Conservation (phyloP, 2,329 filamentous ascomycete genomes). For the Epichloe coenophiala region DNA sequence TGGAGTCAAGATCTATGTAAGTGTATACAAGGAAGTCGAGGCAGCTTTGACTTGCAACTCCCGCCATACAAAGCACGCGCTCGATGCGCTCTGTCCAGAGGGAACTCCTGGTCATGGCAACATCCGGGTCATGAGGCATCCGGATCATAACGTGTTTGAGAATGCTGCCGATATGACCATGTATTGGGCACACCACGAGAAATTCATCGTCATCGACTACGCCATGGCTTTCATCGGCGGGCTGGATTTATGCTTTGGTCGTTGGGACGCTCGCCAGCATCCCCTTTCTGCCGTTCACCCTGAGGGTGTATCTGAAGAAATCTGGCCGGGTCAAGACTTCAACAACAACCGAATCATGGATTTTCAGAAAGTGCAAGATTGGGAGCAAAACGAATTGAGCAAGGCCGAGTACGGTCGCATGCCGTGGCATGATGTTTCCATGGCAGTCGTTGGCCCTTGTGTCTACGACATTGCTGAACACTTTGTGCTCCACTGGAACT, state of each 20-base stretch:
- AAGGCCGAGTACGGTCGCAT: conserved; percentile 89
- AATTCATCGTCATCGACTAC: conserved; percentile 92
- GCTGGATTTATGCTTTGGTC: conserved; percentile 86
- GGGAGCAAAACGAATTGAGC: conserved; percentile 84
- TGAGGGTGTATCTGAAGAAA: conserved; percentile 63
- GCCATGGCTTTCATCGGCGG: conserved; percentile 85
- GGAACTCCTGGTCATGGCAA: conserved; percentile 75
- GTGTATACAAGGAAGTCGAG: conserved; percentile 81
- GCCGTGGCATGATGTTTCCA: conserved; percentile 95
- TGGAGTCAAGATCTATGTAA: conserved; percentile 87
- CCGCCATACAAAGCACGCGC: conserved; percentile 76
- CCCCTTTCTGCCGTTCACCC: conserved; percentile 79
- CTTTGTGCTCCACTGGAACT: conserved; percentile 92
- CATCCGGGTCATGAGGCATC: conserved; percentile 79
- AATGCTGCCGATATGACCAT: conserved; percentile 94
- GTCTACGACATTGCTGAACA: conserved; percentile 94
- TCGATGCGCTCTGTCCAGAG: conserved; percentile 66
- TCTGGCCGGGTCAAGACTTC: conserved; percentile 94
- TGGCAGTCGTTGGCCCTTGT: conserved; percentile 79
- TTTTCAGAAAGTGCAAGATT: conserved; percentile 80
- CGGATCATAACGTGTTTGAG: conserved; percentile 88
- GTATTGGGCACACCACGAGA: conserved; percentile 97
- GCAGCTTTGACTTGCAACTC: conserved; percentile 84
- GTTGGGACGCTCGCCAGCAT: conserved; percentile 85
- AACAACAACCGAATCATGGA: conserved; percentile 97